Evolutionary conservation across 345 rosid genomes (phyloP).

Genomic region (Xanthoceras sorbifolium): DNA sequence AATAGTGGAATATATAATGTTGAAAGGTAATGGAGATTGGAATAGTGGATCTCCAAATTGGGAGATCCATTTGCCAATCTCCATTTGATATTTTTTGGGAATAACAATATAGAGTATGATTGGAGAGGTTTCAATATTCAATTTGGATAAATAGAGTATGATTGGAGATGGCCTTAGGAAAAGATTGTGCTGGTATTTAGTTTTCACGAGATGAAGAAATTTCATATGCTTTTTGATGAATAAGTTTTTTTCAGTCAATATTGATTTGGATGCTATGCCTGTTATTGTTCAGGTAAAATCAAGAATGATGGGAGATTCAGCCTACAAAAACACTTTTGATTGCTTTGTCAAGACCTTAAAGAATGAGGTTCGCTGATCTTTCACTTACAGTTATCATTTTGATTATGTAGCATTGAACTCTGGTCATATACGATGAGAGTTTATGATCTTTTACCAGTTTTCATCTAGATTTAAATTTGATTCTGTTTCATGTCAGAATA

Average conservation of each 20-base stretch:
- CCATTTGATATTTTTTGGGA: too few relatives aligned
- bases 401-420: neutral
- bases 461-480: conserved; percentile 22
- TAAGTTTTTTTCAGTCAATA: neutral
- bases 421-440: neutral
- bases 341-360: conserved; percentile 89
- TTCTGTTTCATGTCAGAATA: neutral
- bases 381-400: neutral
- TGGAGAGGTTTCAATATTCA: too few relatives aligned
- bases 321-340: conserved; percentile 83
- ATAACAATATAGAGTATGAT: too few relatives aligned
- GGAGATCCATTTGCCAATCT: too few relatives aligned
- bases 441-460: neutral
- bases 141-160: too few relatives aligned
- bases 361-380: conserved; percentile 57
- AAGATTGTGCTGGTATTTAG: neutral
- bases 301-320: conserved; percentile 98
- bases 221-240: neutral
- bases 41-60: too few relatives aligned
- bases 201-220: neutral
- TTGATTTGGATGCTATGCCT: neutral
- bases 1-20: too few relatives aligned
- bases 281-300: conserved; percentile 81
- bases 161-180: too few relatives aligned
- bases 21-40: too few relatives aligned